phyloP scores from a whole-genome alignment of 139 green algal species.

The Dunaliella sp. region DNA sequence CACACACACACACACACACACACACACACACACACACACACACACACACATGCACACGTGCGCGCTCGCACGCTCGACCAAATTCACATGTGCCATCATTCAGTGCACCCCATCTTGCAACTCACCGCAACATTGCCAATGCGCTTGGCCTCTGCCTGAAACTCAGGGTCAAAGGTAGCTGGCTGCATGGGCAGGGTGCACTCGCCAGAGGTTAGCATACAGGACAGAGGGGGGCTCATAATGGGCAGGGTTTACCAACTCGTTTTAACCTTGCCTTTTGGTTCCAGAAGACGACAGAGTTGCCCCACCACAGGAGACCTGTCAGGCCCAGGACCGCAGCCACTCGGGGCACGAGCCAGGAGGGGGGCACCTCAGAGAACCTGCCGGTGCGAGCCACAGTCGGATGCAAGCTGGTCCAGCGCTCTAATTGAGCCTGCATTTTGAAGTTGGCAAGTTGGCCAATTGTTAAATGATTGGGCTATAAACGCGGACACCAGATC shows the following conservation, averaged over 20 bases:
- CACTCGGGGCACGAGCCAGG: slow-evolving; percentile 23
- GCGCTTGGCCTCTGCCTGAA: slow-evolving; percentile 32
- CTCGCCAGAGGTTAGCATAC: too few relatives aligned
- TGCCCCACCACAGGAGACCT: slow-evolving; percentile 14
- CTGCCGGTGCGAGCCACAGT: slow-evolving; percentile 17
- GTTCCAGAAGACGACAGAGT: slow-evolving; percentile 18
- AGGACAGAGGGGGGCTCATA: too few relatives aligned
- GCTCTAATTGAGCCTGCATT: slow-evolving; percentile 9
- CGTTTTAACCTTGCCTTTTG: slow-evolving; percentile 14
- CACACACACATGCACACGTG: too few relatives aligned
- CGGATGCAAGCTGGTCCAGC: slow-evolving; percentile 32
- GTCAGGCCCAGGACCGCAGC: slow-evolving; percentile 19
- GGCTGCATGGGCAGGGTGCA: slow-evolving; percentile 17
- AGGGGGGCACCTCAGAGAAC: slow-evolving; percentile 24
- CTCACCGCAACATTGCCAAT: slow-evolving; percentile 42
- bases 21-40: too few relatives aligned
- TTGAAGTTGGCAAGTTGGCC: too few relatives aligned
- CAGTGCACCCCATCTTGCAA: too few relatives aligned
- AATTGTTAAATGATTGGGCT: too few relatives aligned
- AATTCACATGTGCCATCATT: too few relatives aligned
- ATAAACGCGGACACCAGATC: too few relatives aligned
- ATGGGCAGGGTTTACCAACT: too few relatives aligned
- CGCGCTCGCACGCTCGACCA: too few relatives aligned
- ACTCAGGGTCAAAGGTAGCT: slow-evolving; percentile 33
- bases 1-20: too few relatives aligned